These are phyloP conservation scores for Conringia planisiliqua DNA, from an alignment of 345 rosid species.

Conservation along the genomic window DNA sequence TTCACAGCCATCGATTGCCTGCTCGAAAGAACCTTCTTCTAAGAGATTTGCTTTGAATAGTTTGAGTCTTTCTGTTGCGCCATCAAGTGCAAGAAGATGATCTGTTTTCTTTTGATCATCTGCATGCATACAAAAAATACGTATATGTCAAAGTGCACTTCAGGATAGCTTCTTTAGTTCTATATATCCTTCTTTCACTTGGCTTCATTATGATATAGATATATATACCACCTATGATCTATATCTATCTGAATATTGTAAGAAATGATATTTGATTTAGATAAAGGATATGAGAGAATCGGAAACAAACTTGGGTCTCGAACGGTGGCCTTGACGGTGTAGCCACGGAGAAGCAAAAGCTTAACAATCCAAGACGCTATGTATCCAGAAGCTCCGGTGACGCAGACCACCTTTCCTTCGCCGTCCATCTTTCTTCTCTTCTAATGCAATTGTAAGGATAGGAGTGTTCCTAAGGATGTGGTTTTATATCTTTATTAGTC, in stretches of 20 bases:
- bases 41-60: background rate
- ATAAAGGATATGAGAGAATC: background rate
- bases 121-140: background rate
- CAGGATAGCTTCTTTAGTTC: background rate
- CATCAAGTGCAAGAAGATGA: background rate
- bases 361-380: background rate
- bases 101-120: background rate
- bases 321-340: background rate
- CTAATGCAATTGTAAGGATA: background rate
- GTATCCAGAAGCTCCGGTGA: background rate
- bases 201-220: background rate
- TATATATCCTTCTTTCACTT: background rate
- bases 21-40: background rate
- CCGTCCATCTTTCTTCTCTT: background rate
- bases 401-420: background rate
- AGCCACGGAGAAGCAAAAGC: background rate
- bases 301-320: background rate
- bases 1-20: background rate
- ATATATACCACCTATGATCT: background rate
- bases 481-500: background rate
- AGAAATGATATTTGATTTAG: background rate
- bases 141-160: background rate
- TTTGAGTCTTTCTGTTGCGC: background rate
- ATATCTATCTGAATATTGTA: background rate
- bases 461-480: background rate